Conservation (phyloP, 345 rosid genomes). For the Dipteronia sinensis region DNA sequence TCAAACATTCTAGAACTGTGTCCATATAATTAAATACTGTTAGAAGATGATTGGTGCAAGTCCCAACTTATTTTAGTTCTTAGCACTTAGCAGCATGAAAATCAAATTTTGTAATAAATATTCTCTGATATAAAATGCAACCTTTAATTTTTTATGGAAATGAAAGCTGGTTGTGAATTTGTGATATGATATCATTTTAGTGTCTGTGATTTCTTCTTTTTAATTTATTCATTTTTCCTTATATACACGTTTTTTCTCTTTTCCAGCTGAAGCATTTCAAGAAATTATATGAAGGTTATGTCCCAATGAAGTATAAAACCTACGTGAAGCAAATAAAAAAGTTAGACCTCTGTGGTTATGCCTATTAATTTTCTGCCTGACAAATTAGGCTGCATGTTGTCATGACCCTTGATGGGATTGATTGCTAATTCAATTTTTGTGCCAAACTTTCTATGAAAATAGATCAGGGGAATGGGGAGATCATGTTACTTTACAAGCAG, state of each 20-base stretch:
- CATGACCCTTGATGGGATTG: conserved; percentile 2
- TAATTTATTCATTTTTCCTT: background rate
- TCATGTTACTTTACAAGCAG: conserved; percentile 93
- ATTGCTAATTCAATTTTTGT: conserved; percentile 29
- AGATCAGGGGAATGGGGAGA: conserved; percentile 98
- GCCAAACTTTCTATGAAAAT: conserved; percentile 23
- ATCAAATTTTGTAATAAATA: background rate
- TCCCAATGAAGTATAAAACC: conserved; percentile 85
- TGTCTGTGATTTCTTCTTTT: background rate
- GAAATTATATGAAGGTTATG: conserved; percentile 77
- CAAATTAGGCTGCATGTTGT: conserved; percentile 12
- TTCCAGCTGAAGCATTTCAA: conserved; percentile 74
- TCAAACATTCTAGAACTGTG: background rate
- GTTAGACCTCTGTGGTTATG: conserved; percentile 51
- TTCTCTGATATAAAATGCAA: background rate
- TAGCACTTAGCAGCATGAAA: background rate
- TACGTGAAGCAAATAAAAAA: conserved; percentile 85
- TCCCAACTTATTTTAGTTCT: background rate
- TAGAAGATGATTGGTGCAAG: background rate
- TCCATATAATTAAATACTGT: background rate
- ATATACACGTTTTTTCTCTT: conserved; percentile 3
- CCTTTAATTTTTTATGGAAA: background rate
- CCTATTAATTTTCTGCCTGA: conserved; percentile 27
- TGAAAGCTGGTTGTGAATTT: background rate
- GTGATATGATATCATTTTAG: background rate